These are phyloP conservation scores for Cicer chorassanicum DNA, from an alignment of 306 rosid genomes.

Conservation along the genomic window DNA sequence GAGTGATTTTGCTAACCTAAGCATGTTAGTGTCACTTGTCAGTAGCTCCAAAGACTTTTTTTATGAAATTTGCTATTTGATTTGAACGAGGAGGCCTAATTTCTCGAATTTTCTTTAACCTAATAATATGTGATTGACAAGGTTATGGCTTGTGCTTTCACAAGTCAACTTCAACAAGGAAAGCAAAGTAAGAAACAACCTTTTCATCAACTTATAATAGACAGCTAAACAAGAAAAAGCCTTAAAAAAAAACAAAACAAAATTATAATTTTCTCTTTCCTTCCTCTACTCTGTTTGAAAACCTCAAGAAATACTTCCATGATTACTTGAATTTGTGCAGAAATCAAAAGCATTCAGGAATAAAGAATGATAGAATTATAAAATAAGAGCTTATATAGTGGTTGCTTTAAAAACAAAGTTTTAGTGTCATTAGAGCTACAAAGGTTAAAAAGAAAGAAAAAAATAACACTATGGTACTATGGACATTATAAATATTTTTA, in stretches of 20 bases:
- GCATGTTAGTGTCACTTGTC: conserved; percentile 31
- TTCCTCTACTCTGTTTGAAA: background rate
- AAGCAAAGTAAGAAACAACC: conserved; percentile 48
- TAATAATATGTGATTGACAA: conserved; percentile 19
- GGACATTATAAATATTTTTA: conserved; percentile 43
- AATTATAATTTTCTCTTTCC: background rate
- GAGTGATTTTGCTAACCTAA: background rate
- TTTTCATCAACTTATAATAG: conserved; percentile 60
- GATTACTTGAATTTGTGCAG: conserved; percentile 35
- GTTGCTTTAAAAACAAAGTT: conserved; percentile 38
- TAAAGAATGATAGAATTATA: background rate
- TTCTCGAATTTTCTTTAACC: conserved; percentile 27
- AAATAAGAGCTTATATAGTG: conserved; percentile 23
- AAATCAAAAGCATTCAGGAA: conserved; percentile 13
- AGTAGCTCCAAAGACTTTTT: conserved; percentile 1
- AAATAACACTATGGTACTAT: conserved; percentile 38
- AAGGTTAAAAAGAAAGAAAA: conserved; percentile 31
- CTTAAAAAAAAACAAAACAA: background rate
- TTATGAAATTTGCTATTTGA: conserved; percentile 9
- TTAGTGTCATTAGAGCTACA: conserved; percentile 36
- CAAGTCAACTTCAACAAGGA: conserved; percentile 48
- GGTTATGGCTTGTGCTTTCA: conserved; percentile 40
- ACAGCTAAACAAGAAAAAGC: conserved; percentile 53
- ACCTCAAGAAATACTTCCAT: conserved; percentile 13
- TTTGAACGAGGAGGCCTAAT: conserved; percentile 17